These are phyloP conservation scores for Rhodomyrtus tomentosa DNA, from an alignment of 345 rosid genomes.

Conservation along the genomic window DNA sequence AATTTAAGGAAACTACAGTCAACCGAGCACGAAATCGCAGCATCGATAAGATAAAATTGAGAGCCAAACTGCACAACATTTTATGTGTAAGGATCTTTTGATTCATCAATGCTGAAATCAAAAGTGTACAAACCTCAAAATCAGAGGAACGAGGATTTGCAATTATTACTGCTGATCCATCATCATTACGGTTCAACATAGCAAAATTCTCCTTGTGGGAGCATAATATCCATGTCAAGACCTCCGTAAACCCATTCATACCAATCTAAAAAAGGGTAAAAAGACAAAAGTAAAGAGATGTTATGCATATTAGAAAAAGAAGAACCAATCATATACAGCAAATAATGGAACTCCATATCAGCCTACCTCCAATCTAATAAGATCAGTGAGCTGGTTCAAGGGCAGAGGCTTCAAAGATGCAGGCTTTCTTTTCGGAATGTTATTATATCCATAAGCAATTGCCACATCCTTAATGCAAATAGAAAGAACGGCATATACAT, in stretches of 20 bases:
- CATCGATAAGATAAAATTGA: not conserved
- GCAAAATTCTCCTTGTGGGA: slow-evolving; percentile 57
- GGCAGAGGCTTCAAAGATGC: slow-evolving; percentile 56
- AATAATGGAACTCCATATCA: not conserved
- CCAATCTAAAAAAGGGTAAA: slow-evolving; percentile 37
- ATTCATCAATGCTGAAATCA: not conserved
- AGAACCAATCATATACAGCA: not conserved
- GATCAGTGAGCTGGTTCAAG: slow-evolving; percentile 71
- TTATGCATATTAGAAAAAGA: not conserved
- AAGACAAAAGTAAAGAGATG: not conserved
- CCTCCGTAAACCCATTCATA: slow-evolving; percentile 70
- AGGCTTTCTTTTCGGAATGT: slow-evolving; percentile 57
- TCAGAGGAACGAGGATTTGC: slow-evolving; percentile 86
- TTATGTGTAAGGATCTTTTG: not conserved
- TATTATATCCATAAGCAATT: slow-evolving; percentile 86
- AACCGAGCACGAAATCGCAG: not conserved
- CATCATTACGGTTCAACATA: slow-evolving; percentile 60
- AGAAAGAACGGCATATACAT: not conserved
- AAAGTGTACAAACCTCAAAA: slow-evolving; percentile 56
- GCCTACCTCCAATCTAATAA: slow-evolving; percentile 64
- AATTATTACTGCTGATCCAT: slow-evolving; percentile 45
- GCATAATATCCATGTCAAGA: slow-evolving; percentile 71
- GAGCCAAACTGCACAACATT: not conserved
- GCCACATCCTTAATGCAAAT: slow-evolving; percentile 67
- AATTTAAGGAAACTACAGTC: not conserved